Evolutionary conservation across 768 basidiomycete species (phyloP), one percentile per base, ranked within the genome.

Genomic region (Leucocoprinus birnbaumii): DNA sequence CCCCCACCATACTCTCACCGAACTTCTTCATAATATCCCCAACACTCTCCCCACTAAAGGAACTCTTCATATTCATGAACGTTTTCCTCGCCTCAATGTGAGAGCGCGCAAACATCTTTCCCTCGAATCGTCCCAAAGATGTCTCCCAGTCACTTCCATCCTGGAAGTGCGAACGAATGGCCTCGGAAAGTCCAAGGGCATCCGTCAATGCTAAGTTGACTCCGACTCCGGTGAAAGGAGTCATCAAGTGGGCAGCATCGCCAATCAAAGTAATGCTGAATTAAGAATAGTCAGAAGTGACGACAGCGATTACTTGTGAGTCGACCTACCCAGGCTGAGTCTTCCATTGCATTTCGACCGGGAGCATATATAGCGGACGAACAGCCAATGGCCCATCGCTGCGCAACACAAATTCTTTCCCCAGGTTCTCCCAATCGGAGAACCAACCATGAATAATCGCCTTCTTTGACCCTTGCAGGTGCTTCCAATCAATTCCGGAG

Each of bases 201-300:
- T 63, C 64, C 22, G 55, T 41, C 62, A 66, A 63, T 3, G 58
- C 63, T n/a, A 59, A 48, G 44, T 66, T 66, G 14, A 64, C 63
- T 6, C 65, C 65, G 27, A 58, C 62, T 13, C 65, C 65, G 1
- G 62, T 59, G 38, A 62, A 63, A 16, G 64, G 65, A 8, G 62
- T 60, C 61, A 66, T 63, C 18, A 63, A 56, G 55, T 66, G 65
- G 1, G 65, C 65, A 14, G 65, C 63, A 58, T 66, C 64, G 3
- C 64, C 65, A 2, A 66, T 38, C 16, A 66, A 34, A 19, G 65
- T 66, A 40, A 58, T 50, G 5, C 60, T 57, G 34, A n/a, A n/a
- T 3, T 47, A 41, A 31, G 35, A 14, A 31, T 42, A 24, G 44
- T 25, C 19, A 46, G 42, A 16, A 13, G 13, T 19, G 26, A 5